Conservation (phyloP, 2,329 filamentous ascomycete species). For the Harringtonia lauricola region DNA sequence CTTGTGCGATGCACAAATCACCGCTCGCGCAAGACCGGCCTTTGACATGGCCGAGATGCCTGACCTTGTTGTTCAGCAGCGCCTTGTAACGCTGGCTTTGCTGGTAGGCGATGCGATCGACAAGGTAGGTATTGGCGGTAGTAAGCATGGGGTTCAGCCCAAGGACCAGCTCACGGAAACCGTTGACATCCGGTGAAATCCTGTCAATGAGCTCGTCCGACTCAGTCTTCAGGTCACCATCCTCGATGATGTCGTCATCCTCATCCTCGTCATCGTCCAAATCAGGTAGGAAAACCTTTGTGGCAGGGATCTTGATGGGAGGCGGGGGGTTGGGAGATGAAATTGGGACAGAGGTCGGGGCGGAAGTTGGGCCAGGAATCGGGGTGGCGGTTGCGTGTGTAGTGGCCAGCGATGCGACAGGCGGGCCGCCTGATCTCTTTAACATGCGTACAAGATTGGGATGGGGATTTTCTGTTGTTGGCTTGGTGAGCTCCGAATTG, state of each 20-base stretch:
- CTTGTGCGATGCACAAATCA: conserved; percentile 52
- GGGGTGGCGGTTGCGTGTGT: conserved; percentile 19
- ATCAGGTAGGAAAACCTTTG: conserved; percentile 14
- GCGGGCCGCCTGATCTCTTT: conserved; percentile 41
- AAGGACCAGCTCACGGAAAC: conserved; percentile 65
- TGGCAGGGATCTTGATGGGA: conserved; percentile 5
- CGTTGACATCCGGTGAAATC: conserved; percentile 61
- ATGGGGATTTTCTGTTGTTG: conserved; percentile 22
- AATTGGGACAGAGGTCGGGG: background rate
- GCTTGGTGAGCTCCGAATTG: conserved; percentile 40
- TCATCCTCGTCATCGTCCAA: conserved; percentile 44
- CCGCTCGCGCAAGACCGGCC: conserved; percentile 46
- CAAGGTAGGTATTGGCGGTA: conserved; percentile 46
- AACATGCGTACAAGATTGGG: conserved; percentile 38
- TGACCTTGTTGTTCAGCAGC: conserved; percentile 57
- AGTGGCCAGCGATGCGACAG: conserved; percentile 35
- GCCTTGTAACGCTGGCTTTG: conserved; percentile 71
- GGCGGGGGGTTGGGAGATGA: background rate
- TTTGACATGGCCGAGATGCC: conserved; percentile 53
- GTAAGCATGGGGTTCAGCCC: conserved; percentile 62
- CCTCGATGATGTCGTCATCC: conserved; percentile 46
- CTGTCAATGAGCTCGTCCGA: conserved; percentile 51
- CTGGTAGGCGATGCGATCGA: conserved; percentile 74
- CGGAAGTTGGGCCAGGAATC: background rate
- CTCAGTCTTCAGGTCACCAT: conserved; percentile 50